Percentiles rank a stretch among this genome's conserved stretches.
These are phyloP conservation scores for Fusarium graminum DNA, from an alignment of 2,329 filamentous ascomycete genomes.

Conservation along the genomic window DNA sequence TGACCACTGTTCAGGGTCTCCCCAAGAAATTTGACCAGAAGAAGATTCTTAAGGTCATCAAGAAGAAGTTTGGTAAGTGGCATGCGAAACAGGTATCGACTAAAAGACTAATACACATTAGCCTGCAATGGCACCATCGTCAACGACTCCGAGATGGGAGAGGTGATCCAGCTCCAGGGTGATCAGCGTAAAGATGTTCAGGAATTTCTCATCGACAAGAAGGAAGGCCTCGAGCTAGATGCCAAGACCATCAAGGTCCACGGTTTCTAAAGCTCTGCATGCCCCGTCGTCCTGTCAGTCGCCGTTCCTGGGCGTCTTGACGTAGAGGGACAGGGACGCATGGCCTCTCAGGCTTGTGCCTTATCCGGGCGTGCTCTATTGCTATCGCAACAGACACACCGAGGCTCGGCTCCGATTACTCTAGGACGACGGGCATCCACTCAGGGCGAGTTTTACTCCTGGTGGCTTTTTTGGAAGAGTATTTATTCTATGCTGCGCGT, in stretches of 20 bases:
- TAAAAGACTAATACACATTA: slow-evolving; percentile 51
- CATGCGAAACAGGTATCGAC: background rate
- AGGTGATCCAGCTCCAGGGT: slow-evolving; percentile 99
- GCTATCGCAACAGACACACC: slow-evolving; percentile 46
- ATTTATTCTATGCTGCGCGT: slow-evolving; percentile 45
- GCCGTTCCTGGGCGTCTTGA: slow-evolving; percentile 51
- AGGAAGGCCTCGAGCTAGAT: slow-evolving; percentile 93
- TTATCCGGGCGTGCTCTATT: slow-evolving; percentile 48
- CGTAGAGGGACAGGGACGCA: slow-evolving; percentile 52
- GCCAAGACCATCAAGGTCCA: slow-evolving; percentile 95
- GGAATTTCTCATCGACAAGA: slow-evolving; percentile 96
- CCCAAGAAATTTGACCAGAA: slow-evolving; percentile 99
- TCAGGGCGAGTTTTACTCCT: slow-evolving; percentile 47
- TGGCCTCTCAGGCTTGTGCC: slow-evolving; percentile 50
- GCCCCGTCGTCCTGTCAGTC: slow-evolving; percentile 57
- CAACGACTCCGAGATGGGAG: slow-evolving; percentile 94
- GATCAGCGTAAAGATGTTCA: slow-evolving; percentile 99
- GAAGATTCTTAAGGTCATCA: slow-evolving; percentile 99
- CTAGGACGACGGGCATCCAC: slow-evolving; percentile 52
- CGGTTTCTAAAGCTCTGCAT: slow-evolving; percentile 62
- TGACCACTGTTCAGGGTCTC: slow-evolving; percentile 99
- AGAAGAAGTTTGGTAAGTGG: slow-evolving; percentile 93
- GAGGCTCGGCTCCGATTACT: slow-evolving; percentile 52
- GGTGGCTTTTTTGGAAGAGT: slow-evolving; percentile 49
- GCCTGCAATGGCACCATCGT: slow-evolving; percentile 99